Base-by-base conservation (phyloP, 2,329 filamentous ascomycete genomes). In the Boeremia lycopersici region DNA sequence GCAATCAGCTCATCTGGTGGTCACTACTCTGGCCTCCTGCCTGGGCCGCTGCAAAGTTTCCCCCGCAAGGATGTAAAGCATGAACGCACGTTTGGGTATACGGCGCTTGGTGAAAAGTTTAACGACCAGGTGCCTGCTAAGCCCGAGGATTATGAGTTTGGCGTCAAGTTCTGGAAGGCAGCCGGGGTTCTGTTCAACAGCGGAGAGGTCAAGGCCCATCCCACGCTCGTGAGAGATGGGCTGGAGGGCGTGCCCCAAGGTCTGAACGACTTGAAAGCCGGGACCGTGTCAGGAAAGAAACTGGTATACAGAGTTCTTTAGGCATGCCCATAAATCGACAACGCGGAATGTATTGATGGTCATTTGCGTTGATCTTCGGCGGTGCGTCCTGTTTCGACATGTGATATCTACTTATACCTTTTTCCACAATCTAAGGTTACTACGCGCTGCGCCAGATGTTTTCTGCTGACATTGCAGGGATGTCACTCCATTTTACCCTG, bases 61-160 rank as follows among this genome's bases (percentile, higher is more conserved):
- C 69, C 76, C 0, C 72, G 82, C 12, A 63, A 72, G 12, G 77
- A 78, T 36, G 76, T 81, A 33, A 79, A 80, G 60, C 68, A 74
- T 17, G 74, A 72, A 23, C 62, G 63, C 10, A 79, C 75, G 2
- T 55, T 80, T 5, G 79, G 64, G 2, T 81, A 80, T 61, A 80
- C 77, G 1, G 69, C 75, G 29, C 60, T 75, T 6, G 78, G 78
- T 6, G 78, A 80, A 49, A 57, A 58, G 11, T 74, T 52, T 74
- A 64, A 46, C 15, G 63, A 73, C 2, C 26, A 70, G n/a, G 66
- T 64, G 65, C 42, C 76, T 28, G 65, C 62, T 4, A 68, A 47
- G 15, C 57, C 60, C 23, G 48, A 63, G 15, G 62, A 73, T 26
- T 71, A 64, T 38, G 65, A 71, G 17, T 73, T 72, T 52, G 68